Conservation (phyloP, 495 filamentous ascomycete species). For the Neurospora sp. region DNA sequence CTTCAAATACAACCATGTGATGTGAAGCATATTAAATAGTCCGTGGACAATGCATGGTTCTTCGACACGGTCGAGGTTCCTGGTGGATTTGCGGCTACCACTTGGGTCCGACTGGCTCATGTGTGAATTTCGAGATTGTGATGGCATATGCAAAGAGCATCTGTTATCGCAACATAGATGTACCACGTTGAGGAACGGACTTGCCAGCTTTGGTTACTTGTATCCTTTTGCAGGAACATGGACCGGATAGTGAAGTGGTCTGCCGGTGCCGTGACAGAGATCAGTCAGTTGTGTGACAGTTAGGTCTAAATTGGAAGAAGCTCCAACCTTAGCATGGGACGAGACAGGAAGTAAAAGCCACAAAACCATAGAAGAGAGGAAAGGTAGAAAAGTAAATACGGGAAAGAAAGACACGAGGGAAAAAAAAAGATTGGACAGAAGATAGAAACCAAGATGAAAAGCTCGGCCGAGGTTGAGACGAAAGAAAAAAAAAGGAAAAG, state of each 20-base stretch:
- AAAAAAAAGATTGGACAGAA: not conserved
- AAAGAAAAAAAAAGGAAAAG: not conserved
- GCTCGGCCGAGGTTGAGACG: not conserved
- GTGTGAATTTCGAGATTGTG: not conserved
- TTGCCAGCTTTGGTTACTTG: not conserved
- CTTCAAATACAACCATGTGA: not conserved
- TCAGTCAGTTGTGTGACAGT: not conserved
- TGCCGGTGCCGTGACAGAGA: not conserved
- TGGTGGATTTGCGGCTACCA: not conserved
- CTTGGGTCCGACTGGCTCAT: not conserved
- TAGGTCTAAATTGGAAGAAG: not conserved
- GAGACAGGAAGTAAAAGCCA: not conserved
- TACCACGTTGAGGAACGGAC: not conserved
- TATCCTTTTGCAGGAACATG: not conserved
- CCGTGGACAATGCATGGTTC: not conserved
- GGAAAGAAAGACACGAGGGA: not conserved
- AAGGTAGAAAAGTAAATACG: no score
- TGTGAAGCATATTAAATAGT: not conserved
- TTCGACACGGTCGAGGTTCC: not conserved
- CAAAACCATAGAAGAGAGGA: not conserved
- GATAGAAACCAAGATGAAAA: not conserved
- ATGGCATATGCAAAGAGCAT: not conserved
- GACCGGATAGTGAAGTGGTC: not conserved
- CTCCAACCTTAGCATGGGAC: not conserved
- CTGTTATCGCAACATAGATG: not conserved